Evolutionary conservation across 495 filamentous ascomycete species (phyloP).

Genomic region (Penicillium canariense): DNA sequence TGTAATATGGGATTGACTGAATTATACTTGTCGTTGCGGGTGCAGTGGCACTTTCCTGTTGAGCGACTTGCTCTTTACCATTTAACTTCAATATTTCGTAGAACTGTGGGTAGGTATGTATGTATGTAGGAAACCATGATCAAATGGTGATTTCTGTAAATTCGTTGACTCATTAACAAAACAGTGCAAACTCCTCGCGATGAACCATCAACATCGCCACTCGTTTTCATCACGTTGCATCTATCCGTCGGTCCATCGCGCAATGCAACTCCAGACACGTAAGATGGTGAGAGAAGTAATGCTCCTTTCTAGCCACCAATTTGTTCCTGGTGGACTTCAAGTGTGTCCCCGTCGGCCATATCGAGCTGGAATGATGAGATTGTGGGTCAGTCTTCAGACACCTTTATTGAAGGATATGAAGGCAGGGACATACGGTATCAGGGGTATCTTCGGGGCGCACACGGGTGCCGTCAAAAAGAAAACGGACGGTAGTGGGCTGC

Average conservation of each 20-base stretch:
- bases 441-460: constrained; percentile 88
- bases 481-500: constrained; percentile 76
- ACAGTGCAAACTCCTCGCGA: constrained; percentile 3
- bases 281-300: background rate
- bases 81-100: background rate
- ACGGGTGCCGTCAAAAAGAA: constrained; percentile 91
- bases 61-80: background rate
- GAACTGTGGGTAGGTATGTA: background rate
- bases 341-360: constrained; percentile 93
- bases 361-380: constrained; percentile 64
- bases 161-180: constrained; percentile 25
- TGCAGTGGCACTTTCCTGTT: background rate
- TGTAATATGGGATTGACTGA: background rate
- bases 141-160: constrained; percentile 7
- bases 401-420: background rate
- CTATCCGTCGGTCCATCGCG: background rate
- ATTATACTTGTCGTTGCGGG: background rate
- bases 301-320: constrained; percentile 64
- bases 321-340: constrained; percentile 98
- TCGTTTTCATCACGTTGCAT: background rate
- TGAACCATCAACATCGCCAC: background rate
- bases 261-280: background rate
- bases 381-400: background rate
- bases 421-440: constrained; percentile 69
- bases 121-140: background rate